Evolutionary conservation across 192 early-diverging fungal genomes (phyloP).

Genomic region (Coemansia sp.): DNA sequence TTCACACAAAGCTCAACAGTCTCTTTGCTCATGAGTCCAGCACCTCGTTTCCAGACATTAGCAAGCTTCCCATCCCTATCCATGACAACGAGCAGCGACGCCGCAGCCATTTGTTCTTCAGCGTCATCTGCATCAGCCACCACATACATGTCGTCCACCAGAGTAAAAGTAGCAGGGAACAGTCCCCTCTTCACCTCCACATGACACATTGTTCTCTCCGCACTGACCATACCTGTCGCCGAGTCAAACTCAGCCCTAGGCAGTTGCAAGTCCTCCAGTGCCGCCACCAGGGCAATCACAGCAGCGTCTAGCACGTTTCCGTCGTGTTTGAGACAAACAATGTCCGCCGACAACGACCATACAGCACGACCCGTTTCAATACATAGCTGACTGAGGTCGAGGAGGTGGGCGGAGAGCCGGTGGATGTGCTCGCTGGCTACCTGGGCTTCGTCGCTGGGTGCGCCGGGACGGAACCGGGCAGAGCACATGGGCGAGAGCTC

Average conservation of each 20-base stretch:
- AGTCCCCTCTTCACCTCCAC: slow-evolving; percentile 21
- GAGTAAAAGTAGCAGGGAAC: slow-evolving; percentile 36
- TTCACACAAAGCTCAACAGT: slow-evolving; percentile 31
- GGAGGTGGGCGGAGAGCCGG: slow-evolving; percentile 56
- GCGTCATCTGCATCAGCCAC: slow-evolving; percentile 51
- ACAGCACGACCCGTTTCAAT: slow-evolving; percentile 78
- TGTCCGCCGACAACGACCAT: slow-evolving; percentile 87
- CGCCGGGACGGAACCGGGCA: slow-evolving; percentile 77
- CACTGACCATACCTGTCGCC: slow-evolving; percentile 65
- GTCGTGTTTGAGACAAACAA: slow-evolving; percentile 88
- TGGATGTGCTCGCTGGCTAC: slow-evolving; percentile 75
- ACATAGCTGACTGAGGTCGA: slow-evolving; percentile 59
- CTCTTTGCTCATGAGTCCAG: slow-evolving; percentile 17
- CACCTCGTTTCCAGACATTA: slow-evolving; percentile 52
- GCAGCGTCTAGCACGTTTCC: slow-evolving; percentile 89
- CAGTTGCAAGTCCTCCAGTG: slow-evolving; percentile 71
- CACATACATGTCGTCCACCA: slow-evolving; percentile 42
- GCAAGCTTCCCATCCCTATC: slow-evolving; percentile 21
- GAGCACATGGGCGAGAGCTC: slow-evolving; percentile 91
- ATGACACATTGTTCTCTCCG: slow-evolving; percentile 25
- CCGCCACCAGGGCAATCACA: slow-evolving; percentile 73
- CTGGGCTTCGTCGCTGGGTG: slow-evolving; percentile 83
- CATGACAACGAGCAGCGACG: slow-evolving; percentile 32
- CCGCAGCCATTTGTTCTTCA: slow-evolving; percentile 42
- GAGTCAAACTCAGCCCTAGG: slow-evolving; percentile 68